A percentile compares a stretch with the other conserved stretches of the same genome.
Conservation (phyloP, 2,329 filamentous ascomycete genomes). For the Fusarium napiforme region DNA sequence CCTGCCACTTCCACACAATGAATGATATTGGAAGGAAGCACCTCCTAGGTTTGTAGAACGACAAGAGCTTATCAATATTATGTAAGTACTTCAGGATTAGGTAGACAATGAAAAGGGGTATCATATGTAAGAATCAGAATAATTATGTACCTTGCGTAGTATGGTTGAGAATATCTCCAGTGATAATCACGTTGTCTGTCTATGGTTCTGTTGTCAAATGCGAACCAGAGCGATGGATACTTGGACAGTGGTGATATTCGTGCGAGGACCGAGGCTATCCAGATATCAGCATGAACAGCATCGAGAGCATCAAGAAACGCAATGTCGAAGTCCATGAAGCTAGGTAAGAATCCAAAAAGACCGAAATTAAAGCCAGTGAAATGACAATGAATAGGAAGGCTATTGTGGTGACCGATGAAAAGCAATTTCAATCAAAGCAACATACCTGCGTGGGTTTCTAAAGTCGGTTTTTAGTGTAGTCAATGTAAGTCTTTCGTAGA, state of each 20-base stretch:
- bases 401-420: neutral
- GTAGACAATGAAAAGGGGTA: neutral
- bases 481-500: neutral
- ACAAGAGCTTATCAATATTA: neutral
- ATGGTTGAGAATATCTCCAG: neutral
- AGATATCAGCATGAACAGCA: neutral
- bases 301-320: neutral
- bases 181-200: neutral
- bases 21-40: neutral
- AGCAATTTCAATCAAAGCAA: too few relatives aligned
- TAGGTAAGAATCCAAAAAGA: neutral
- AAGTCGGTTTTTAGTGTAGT: neutral
- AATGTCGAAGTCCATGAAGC: neutral
- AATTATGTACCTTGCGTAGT: neutral
- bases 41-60: neutral
- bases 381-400: neutral
- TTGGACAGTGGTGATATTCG: neutral
- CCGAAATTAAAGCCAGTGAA: neutral
- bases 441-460: neutral
- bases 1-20: neutral
- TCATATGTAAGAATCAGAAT: neutral
- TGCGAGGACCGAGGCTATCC: neutral
- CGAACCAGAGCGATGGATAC: neutral
- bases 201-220: neutral
- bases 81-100: neutral